phyloP scores from a whole-genome alignment of 2,329 filamentous ascomycete genomes.

The Aspergillus ibericus region DNA sequence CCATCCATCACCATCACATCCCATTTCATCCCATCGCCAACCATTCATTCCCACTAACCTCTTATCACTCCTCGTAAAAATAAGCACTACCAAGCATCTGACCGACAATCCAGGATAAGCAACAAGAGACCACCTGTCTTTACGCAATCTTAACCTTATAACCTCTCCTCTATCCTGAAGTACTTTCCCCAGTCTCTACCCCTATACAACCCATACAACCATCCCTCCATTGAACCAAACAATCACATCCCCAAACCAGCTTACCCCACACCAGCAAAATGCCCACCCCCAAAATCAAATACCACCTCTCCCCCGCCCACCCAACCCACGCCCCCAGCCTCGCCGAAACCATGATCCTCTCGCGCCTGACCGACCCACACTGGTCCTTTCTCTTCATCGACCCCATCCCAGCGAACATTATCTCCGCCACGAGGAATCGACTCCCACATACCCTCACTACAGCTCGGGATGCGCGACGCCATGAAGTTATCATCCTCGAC shows the following conservation, averaged over 20 bases:
- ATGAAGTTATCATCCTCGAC: not conserved
- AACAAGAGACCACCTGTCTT: too few species aligned
- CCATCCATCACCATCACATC: too few species aligned
- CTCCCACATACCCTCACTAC: not conserved
- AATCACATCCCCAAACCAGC: not conserved
- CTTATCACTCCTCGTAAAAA: too few species aligned
- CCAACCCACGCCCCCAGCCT: not conserved
- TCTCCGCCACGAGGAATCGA: not conserved
- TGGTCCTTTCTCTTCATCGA: conserved; percentile 1
- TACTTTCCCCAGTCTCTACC: not conserved
- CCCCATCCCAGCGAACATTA: not conserved
- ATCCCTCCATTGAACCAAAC: not conserved
- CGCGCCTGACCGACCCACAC: conserved; percentile 4
- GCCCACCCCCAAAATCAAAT: not conserved
- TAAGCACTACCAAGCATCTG: too few species aligned
- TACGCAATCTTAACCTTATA: too few species aligned
- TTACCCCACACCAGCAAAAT: not conserved
- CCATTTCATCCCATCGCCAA: too few species aligned
- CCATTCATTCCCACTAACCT: too few species aligned
- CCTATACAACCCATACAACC: not conserved
- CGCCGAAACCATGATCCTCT: not conserved
- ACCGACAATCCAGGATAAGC: too few species aligned
- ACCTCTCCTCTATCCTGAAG: too few species aligned
- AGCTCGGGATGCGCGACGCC: not conserved
- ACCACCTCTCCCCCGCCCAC: not conserved